Percentiles rank a stretch among this genome's conserved stretches.
phyloP scores from a whole-genome alignment of 768 basidiomycete genomes.

The Russula sp. region DNA sequence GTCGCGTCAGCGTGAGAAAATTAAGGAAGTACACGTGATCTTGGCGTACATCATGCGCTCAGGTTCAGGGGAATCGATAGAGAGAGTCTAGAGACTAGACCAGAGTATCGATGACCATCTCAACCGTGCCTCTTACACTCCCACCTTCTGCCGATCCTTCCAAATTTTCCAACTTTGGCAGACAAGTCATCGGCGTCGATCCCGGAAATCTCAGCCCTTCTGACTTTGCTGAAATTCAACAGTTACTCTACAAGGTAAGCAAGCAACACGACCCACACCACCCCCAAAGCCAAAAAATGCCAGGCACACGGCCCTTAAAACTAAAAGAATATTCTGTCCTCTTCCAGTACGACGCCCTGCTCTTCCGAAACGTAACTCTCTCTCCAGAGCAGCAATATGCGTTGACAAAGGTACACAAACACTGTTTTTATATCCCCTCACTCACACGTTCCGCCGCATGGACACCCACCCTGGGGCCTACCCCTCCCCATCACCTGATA shows the following conservation, averaged over 20 bases:
- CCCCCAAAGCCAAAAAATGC: no score
- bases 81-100: no score
- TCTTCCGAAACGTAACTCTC: slow-evolving; percentile 68
- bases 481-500: not conserved
- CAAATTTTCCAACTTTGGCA: slow-evolving; percentile 69
- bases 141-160: slow-evolving; percentile 68
- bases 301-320: no score
- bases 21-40: no score
- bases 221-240: slow-evolving; percentile 63
- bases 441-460: not conserved
- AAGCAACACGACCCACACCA: no score
- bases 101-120: slow-evolving; percentile 56
- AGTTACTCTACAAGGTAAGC: slow-evolving; percentile 77
- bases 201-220: slow-evolving; percentile 59
- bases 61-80: no score
- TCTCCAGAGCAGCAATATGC: slow-evolving; percentile 83
- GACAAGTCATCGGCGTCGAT: slow-evolving; percentile 70
- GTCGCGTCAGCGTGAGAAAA: not conserved
- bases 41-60: no score
- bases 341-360: slow-evolving; percentile 61
- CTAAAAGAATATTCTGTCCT: not conserved
- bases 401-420: slow-evolving; percentile 64
- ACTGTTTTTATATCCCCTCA: no score
- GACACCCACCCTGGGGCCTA: no score
- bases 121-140: slow-evolving; percentile 62